Evolutionary conservation across 2,329 filamentous ascomycete genomes (phyloP).

Genomic region (Monosporascus sp.): DNA sequence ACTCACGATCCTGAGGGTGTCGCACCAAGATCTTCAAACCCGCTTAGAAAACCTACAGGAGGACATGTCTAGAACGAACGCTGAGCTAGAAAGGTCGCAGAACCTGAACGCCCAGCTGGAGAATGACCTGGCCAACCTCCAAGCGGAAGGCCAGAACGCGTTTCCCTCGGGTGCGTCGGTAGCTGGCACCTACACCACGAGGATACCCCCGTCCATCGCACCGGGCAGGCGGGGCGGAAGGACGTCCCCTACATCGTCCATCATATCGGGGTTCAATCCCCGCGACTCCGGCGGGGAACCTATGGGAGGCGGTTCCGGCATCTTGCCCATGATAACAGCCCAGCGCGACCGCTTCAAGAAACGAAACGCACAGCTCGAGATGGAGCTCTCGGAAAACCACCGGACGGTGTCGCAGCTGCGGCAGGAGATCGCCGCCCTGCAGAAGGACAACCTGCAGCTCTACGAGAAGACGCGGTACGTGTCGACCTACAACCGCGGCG

Average conservation of each 20-base stretch:
- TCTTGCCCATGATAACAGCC: constrained; percentile 95
- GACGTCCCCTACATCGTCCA: constrained; percentile 90
- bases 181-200: constrained; percentile 77
- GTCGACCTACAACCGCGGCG: constrained; percentile 78
- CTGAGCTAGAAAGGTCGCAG: constrained; percentile 79
- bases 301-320: constrained; percentile 73
- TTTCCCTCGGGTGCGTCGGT: constrained; percentile 90
- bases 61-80: constrained; percentile 75
- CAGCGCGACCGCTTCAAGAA: constrained; percentile 98
- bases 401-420: constrained; percentile 77
- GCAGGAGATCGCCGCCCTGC: constrained; percentile 84
- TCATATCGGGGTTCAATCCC: constrained; percentile 93
- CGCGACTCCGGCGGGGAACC: constrained; percentile 54
- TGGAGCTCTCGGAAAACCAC: constrained; percentile 81
- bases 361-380: constrained; percentile 84
- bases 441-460: constrained; percentile 91
- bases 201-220: constrained; percentile 61
- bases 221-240: constrained; percentile 60
- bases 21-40: constrained; percentile 83
- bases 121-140: constrained; percentile 81
- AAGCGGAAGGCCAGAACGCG: constrained; percentile 75
- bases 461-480: constrained; percentile 98
- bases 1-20: constrained; percentile 85
- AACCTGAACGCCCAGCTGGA: constrained; percentile 85
- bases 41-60: constrained; percentile 77